A percentile compares a stretch with the other conserved stretches of the same genome.
phyloP scores from a whole-genome alignment of 1,284 basidiomycete genomes.

The Chalciporus sp. region DNA sequence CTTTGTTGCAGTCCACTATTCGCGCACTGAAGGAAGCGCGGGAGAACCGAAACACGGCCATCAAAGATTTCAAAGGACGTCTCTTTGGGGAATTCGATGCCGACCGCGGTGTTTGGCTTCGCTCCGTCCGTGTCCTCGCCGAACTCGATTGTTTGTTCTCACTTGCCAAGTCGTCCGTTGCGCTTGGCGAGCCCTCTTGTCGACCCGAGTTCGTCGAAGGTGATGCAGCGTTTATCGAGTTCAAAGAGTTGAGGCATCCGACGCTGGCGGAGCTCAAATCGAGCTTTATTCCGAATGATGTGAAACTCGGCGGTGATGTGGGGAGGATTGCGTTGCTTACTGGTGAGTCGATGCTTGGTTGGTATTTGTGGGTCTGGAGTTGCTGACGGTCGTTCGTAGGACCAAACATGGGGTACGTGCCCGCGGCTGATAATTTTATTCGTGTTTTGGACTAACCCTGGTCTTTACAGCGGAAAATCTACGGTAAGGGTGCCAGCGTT shows the following conservation, averaged over 20 bases:
- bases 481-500: conserved; percentile 52
- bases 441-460: neutral
- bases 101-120: conserved; percentile 80
- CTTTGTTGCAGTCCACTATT: conserved; percentile 70
- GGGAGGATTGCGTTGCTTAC: conserved; percentile 89
- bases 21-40: conserved; percentile 88
- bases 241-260: conserved; percentile 86
- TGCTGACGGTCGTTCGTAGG: conserved; percentile 41
- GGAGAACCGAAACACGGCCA: conserved; percentile 78
- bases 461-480: conserved; percentile 71
- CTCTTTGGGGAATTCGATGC: conserved; percentile 86
- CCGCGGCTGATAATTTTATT: neutral
- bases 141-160: conserved; percentile 95
- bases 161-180: conserved; percentile 86
- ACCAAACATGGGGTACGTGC: conserved; percentile 86
- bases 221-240: conserved; percentile 78
- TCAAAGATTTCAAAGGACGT: conserved; percentile 82
- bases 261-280: conserved; percentile 67
- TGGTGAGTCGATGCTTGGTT: conserved; percentile 49
- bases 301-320: conserved; percentile 79
- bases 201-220: conserved; percentile 87
- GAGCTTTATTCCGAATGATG: conserved; percentile 93
- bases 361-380: neutral
- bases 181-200: conserved; percentile 92
- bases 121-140: conserved; percentile 76